These are phyloP conservation scores for Albifimbria verrucaria DNA, from an alignment of 2,329 filamentous ascomycete genomes.

Conservation along the genomic window DNA sequence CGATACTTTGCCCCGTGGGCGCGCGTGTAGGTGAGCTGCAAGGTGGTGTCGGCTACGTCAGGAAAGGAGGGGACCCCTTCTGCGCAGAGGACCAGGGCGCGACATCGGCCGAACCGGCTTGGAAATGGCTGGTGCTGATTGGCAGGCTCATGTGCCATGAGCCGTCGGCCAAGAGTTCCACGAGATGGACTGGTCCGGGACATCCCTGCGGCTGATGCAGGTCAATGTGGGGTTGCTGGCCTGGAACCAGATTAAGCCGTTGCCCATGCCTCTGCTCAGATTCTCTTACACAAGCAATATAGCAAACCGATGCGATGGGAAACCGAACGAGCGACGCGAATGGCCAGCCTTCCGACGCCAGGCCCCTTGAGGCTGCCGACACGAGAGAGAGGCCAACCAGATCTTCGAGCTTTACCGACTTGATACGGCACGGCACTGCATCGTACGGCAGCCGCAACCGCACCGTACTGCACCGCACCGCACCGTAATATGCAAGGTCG, in stretches of 20 bases:
- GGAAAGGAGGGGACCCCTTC: background rate
- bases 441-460: too few relatives aligned
- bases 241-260: constrained; percentile 20
- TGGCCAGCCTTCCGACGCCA: background rate
- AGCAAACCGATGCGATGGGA: constrained; percentile 25
- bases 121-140: constrained; percentile 27
- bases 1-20: too few relatives aligned
- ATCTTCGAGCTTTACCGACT: too few relatives aligned
- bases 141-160: constrained; percentile 11
- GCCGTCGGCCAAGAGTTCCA: background rate
- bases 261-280: constrained; percentile 14
- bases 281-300: constrained; percentile 35
- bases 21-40: too few relatives aligned
- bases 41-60: background rate
- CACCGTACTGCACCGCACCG: too few relatives aligned
- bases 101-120: constrained; percentile 27
- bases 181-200: background rate
- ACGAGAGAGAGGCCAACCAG: too few relatives aligned
- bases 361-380: background rate
- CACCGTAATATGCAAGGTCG: too few relatives aligned
- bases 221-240: constrained; percentile 22
- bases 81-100: background rate
- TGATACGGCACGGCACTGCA: too few relatives aligned
- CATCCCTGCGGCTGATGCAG: constrained; percentile 8
- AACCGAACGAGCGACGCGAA: constrained; percentile 20